Percentiles rank a stretch among this genome's conserved stretches.
These are phyloP conservation scores for Hyphopichia khmerensis DNA, from an alignment of 1,139 yeast genomes.

Conservation along the genomic window DNA sequence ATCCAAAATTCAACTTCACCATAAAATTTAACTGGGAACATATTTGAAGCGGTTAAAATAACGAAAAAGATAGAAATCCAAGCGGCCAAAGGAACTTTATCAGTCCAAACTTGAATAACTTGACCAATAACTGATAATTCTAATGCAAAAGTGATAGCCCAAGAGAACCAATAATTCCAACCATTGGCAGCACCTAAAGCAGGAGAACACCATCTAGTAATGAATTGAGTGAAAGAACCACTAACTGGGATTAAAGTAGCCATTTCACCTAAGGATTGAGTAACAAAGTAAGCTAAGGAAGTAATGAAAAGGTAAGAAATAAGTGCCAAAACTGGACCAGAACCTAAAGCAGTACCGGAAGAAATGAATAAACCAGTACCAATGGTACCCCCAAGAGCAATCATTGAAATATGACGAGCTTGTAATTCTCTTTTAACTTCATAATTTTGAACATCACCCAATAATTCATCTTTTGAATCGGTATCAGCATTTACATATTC, in stretches of 20 bases:
- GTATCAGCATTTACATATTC: conserved; percentile 11
- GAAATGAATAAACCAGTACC: conserved; percentile 67
- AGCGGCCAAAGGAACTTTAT: conserved; percentile 65
- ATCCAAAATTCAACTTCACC: conserved; percentile 51
- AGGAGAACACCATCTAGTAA: conserved; percentile 63
- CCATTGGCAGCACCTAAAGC: conserved; percentile 81
- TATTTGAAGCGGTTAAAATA: conserved; percentile 31
- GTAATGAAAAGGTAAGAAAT: conserved; percentile 69
- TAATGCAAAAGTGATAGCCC: conserved; percentile 83
- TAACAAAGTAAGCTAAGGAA: conserved; percentile 59
- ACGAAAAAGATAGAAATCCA: conserved; percentile 74
- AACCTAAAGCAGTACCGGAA: conserved; percentile 53
- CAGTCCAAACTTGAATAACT: conserved; percentile 73
- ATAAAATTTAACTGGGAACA: conserved; percentile 44
- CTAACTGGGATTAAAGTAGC: conserved; percentile 70
- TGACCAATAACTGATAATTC: conserved; percentile 82
- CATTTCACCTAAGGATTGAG: conserved; percentile 75
- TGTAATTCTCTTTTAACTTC: conserved; percentile 42
- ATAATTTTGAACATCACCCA: conserved; percentile 9
- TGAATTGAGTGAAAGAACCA: conserved; percentile 58
- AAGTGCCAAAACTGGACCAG: conserved; percentile 75
- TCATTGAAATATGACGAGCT: conserved; percentile 69
- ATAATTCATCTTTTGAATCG: conserved; percentile 10
- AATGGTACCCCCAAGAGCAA: conserved; percentile 63
- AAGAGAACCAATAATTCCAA: conserved; percentile 82